Evolutionary conservation across 1,284 basidiomycete species (phyloP), one percentile per base, ranked within the genome.

Genomic region (Apiotrichum akiyoshidainum): DNA sequence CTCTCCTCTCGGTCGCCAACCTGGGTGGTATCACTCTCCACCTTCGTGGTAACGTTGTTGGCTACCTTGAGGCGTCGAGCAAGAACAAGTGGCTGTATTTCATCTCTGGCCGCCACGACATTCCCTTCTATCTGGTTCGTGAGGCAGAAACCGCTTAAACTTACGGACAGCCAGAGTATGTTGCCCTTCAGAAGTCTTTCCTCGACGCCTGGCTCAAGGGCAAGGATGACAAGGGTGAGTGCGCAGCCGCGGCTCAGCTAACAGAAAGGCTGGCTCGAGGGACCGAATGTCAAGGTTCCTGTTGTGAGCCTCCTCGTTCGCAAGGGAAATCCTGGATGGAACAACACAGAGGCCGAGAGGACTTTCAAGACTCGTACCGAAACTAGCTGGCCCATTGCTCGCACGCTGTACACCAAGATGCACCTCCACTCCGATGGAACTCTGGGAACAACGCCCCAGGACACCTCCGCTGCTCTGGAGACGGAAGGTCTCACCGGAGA

Each of bases 61-160:
- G 72, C 14, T 76, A 74, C 57, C 40, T 70, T 19, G 68, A 70
- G 33, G 74, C 69, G 2, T 67, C 66, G 2, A 67, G 69, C 8
- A 65, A 61, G 55, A 64, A 72, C 61, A 76, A 76, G 60, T 76
- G 74, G 74, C 67, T 76, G 11, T 70, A 65, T 55, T 68, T 73
- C 57, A 72, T 73, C 47, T 67, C 68, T 5, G 74, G 74, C 10
- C 59, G 74, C 14, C 74, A 76, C 58, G 74, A 75, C 55, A 48
- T 74, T 2, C 74, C 74, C 8, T 74, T 75, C 64, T 76, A 71
- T 62, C 62, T 74, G 10, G 60, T 67, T 0, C 68, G 74, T 45
- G 68, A 63, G 40, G 69, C 72, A n/a, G 46, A 61, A 62, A 46
- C 62, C 74, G 7, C 74, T 75, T 44, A 65, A 66, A 13, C 13